A percentile compares a stretch with the other conserved stretches of the same genome.
These are phyloP conservation scores for Gossypium raimondii DNA, from an alignment of 345 rosid genomes.

Conservation along the genomic window DNA sequence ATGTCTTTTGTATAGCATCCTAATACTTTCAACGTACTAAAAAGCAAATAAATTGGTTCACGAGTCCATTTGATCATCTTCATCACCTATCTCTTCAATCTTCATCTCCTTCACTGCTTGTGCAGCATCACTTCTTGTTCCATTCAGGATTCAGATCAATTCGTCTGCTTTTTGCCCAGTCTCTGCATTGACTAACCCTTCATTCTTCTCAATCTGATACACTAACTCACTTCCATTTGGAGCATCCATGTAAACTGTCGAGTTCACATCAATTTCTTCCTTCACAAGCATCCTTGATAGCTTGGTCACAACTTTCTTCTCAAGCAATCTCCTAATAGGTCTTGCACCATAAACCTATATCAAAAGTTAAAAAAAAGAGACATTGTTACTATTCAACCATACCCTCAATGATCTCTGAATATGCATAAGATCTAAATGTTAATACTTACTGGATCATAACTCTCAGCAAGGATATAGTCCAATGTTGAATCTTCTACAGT, in stretches of 20 bases:
- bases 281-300: slow-evolving; percentile 74
- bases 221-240: slow-evolving; percentile 33
- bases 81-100: slow-evolving; percentile 60
- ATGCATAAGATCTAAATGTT: not conserved
- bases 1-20: no score
- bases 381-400: not conserved
- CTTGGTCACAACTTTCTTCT: slow-evolving; percentile 84
- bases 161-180: slow-evolving; percentile 70
- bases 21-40: not conserved
- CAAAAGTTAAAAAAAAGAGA: not conserved
- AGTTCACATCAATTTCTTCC: slow-evolving; percentile 85
- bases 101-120: slow-evolving; percentile 91
- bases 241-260: slow-evolving; percentile 70
- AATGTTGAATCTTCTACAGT: slow-evolving; percentile 80
- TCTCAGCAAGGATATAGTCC: slow-evolving; percentile 61
- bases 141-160: slow-evolving; percentile 50
- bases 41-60: not conserved
- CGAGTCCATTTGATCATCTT: slow-evolving; percentile 38
- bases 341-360: slow-evolving; percentile 68
- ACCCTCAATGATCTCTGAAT: not conserved
- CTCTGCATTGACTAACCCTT: slow-evolving; percentile 70
- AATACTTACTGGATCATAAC: slow-evolving; percentile 80
- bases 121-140: slow-evolving; percentile 48
- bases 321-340: slow-evolving; percentile 93
- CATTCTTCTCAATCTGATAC: slow-evolving; percentile 65